Conservation (phyloP, 2,329 filamentous ascomycete genomes). For the Aspergillus terreus region DNA sequence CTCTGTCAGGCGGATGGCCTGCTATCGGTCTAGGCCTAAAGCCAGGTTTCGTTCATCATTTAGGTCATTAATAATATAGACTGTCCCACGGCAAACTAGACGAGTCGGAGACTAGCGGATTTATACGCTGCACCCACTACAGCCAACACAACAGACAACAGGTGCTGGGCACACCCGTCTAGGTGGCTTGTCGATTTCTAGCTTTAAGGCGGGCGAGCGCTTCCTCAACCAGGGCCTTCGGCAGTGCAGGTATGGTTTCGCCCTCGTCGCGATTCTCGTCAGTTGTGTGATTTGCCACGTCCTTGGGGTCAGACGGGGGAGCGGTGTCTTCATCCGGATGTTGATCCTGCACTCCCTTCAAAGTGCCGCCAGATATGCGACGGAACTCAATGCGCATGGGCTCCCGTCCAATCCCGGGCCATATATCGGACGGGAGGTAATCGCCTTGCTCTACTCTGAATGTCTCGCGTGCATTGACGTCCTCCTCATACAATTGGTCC, state of each 20-base stretch:
- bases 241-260: slow-evolving; percentile 41
- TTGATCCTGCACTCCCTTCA: slow-evolving; percentile 17
- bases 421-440: slow-evolving; percentile 82
- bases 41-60: slow-evolving; percentile 33
- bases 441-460: slow-evolving; percentile 83
- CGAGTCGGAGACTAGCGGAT: not conserved
- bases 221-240: slow-evolving; percentile 40
- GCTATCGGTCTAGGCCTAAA: slow-evolving; percentile 19
- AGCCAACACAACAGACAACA: not conserved
- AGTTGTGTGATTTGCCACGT: slow-evolving; percentile 4
- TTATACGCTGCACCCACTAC: not conserved
- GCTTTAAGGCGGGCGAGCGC: slow-evolving; percentile 39
- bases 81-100: no score
- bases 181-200: slow-evolving; percentile 21
- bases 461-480: slow-evolving; percentile 67
- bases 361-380: slow-evolving; percentile 32
- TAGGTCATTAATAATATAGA: slow-evolving; percentile 14
- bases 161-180: not conserved
- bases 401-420: slow-evolving; percentile 66
- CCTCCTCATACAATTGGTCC: slow-evolving; percentile 69
- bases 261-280: slow-evolving; percentile 20
- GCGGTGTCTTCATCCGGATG: not conserved
- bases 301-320: slow-evolving; percentile 4
- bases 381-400: slow-evolving; percentile 47
- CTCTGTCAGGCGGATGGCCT: slow-evolving; percentile 3